Evolutionary conservation across 352 stramenopile species (phyloP).

Genomic region (Globisporangium iwayamae): DNA sequence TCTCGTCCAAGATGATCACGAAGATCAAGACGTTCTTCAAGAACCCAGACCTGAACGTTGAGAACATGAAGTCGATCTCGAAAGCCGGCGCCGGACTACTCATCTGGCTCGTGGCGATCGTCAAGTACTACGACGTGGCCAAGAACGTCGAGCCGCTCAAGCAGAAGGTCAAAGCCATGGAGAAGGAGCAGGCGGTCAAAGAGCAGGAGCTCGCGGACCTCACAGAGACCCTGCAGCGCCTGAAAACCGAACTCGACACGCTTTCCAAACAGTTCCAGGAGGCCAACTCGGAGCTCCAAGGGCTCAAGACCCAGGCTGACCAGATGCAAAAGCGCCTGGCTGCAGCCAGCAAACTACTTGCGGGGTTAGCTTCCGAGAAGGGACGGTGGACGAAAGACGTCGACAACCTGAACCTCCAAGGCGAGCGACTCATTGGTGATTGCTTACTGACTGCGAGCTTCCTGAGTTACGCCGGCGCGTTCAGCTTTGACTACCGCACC

Average conservation of each 20-base stretch:
- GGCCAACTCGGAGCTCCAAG: conserved; percentile 90
- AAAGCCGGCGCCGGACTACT: conserved; percentile 88
- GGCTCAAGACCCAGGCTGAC: conserved; percentile 89
- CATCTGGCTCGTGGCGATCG: conserved; percentile 93
- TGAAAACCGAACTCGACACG: conserved; percentile 87
- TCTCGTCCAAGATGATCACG: conserved; percentile 94
- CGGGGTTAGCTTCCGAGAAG: conserved; percentile 88
- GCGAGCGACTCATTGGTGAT: conserved; percentile 86
- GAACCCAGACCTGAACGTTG: conserved; percentile 91
- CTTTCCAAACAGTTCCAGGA: conserved; percentile 90
- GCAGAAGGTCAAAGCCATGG: conserved; percentile 90
- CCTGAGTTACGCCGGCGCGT: conserved; percentile 88
- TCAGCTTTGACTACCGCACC: conserved; percentile 89
- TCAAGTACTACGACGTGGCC: conserved; percentile 95
- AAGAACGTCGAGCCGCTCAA: conserved; percentile 92
- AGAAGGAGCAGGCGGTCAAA: conserved; percentile 91
- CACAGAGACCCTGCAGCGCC: conserved; percentile 76
- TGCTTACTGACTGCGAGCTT: conserved; percentile 90
- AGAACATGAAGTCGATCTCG: conserved; percentile 95
- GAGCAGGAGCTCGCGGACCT: conserved; percentile 86
- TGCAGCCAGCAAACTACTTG: conserved; percentile 91
- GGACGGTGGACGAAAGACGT: conserved; percentile 93
- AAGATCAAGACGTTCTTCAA: conserved; percentile 95
- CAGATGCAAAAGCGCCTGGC: conserved; percentile 94
- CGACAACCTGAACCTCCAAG: conserved; percentile 77